Evolutionary conservation across 345 rosid species (phyloP), one percentile per base, ranked within the genome.

Genomic region (Citropsis articulata): DNA sequence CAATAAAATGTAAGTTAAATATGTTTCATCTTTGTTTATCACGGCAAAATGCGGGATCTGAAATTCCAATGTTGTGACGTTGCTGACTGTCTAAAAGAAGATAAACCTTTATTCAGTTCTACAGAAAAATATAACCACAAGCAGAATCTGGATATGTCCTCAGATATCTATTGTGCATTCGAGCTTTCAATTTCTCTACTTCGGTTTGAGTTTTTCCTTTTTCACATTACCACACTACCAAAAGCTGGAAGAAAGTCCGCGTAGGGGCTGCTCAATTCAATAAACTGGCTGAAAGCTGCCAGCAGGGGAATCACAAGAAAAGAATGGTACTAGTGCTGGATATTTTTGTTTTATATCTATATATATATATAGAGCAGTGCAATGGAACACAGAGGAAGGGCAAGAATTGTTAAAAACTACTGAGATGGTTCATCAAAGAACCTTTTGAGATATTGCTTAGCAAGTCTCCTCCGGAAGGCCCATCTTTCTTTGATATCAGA

Each of bases 401-500:
- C 24, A 14, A 9, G 28, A 36, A 21, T 30, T 33, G 22, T 5
- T 25, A 31, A 50, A 14, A 69, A 24, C 42, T 22, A 28, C 27
- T 22, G 14, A 13, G 42, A 56, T 67, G 69, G 80, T 76, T 76
- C 7, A 60, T 62, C 75, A 53, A 75, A 71, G 27, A 70, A 59
- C 77, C 80, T 80, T 69, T 82, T 77, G 8, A 28, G 73, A 56
- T 30, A 78, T 81, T 82, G 88, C 85, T 86, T 91, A 55, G 86
- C 86, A 31, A 79, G 84, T 82, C 89, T 88, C 84, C 94, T 87
- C 19, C 81, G 90, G 68, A 73, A 28, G 0, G 88, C 88, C 98
- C 98, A 93, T 84, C 95, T 88, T 83, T 88, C 92, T 84, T 95
- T 95, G 42, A 95, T 92, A 66, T 86, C 83, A 12, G 38, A 31